Evolutionary conservation across 352 stramenopile species (phyloP), one percentile per base, ranked within the genome.

Genomic region (Thalassiosira oceanica): DNA sequence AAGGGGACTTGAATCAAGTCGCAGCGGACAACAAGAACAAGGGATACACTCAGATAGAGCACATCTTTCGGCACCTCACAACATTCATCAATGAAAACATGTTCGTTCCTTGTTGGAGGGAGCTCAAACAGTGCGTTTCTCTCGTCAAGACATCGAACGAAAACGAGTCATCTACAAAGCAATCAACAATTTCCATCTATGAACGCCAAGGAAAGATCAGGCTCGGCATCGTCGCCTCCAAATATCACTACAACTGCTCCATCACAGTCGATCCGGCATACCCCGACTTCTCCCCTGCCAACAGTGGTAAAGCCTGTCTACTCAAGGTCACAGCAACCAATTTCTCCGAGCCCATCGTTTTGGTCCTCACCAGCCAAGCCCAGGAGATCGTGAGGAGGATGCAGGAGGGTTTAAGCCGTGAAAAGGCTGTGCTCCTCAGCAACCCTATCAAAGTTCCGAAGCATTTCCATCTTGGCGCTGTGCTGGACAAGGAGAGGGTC

Each of bases 241-340:
- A 37, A 27, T 84, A 84, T 27, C 61, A 66, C 20, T 78, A 72
- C 61, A 74, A 56, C 29, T 71, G 44, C 44, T 43, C 39, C 6
- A 76, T 84, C n/a, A 58, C 33, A n/a, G 70, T 84, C 31, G 64
- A 81, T 68, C 63, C 71, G 13, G 63, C 51, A 5, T 84, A 84
- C 58, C 71, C 71, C 24, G 64, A 75, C 15, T 68, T 55, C 26
- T 75, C 64, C 16, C 24, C 60, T 21, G 53, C 36, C 50, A 73
- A 58, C 0, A 36, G 20, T n/a, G 65, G 60, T 8, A 78, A 78
- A 37, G 28, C 68, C 8, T 78, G 74, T 37, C n/a, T 55, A 0
- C 41, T 83, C 0, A 20, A 74, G 31, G 4, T 84, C 3, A 28
- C 54, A 57, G 67, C 69, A 5, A 84, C 74, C 11, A 84, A 84